These are phyloP conservation scores for Verbena officinalis DNA, from an alignment of 257 asterid genomes.

Conservation along the genomic window DNA sequence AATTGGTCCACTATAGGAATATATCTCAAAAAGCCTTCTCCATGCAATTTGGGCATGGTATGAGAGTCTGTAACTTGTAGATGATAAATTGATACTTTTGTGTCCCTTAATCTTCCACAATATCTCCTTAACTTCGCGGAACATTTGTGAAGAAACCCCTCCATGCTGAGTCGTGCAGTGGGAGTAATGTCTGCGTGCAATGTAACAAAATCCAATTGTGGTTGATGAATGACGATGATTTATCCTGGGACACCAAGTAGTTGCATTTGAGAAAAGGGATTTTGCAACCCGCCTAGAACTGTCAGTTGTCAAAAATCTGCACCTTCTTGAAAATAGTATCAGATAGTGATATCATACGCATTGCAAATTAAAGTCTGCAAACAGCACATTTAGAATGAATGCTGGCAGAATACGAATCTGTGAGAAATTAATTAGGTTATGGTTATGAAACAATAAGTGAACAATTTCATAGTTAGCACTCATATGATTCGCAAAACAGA, in stretches of 20 bases:
- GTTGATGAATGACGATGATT: slow-evolving; percentile 29
- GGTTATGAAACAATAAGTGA: neutral
- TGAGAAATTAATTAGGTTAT: neutral
- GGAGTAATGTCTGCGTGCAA: slow-evolving; percentile 38
- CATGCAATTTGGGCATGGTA: slow-evolving; percentile 61
- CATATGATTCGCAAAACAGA: slow-evolving; percentile 1
- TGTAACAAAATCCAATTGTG: slow-evolving; percentile 39
- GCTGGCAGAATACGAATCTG: neutral
- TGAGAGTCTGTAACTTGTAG: slow-evolving; percentile 41
- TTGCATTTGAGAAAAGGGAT: slow-evolving; percentile 39
- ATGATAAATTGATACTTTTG: slow-evolving; percentile 30
- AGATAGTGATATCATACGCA: slow-evolving; percentile 13
- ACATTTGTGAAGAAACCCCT: slow-evolving; percentile 44
- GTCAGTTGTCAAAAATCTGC: slow-evolving; percentile 48
- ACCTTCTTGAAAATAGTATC: slow-evolving; percentile 20
- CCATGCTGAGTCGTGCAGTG: slow-evolving; percentile 38
- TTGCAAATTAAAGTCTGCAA: slow-evolving; percentile 1
- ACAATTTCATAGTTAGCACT: neutral
- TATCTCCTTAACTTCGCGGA: slow-evolving; percentile 42
- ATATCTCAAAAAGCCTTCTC: slow-evolving; percentile 59
- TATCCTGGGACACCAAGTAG: slow-evolving; percentile 38
- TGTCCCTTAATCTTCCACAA: slow-evolving; percentile 40
- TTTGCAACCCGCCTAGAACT: slow-evolving; percentile 53
- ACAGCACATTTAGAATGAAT: slow-evolving; percentile 13
- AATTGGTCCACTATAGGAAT: slow-evolving; percentile 53